A percentile compares a stretch with the other conserved stretches of the same genome.
Conservation (phyloP, 78 protist species). For the Anaeramoeba ignava region DNA sequence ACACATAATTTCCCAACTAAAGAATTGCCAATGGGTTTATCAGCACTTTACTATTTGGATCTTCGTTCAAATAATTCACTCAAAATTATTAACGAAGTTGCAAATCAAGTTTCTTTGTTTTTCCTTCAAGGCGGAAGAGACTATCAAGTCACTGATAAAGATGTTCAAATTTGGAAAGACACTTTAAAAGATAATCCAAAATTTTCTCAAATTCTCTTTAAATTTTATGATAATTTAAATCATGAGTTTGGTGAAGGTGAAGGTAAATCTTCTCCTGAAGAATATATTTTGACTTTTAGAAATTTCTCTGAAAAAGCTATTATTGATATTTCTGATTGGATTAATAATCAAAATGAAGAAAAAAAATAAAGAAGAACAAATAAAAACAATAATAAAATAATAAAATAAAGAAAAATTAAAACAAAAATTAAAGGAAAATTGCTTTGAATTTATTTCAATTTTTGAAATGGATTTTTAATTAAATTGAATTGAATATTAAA, state of each 20-base stretch:
- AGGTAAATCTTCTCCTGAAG: neutral
- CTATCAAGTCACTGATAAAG: neutral
- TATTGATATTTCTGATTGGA: too few relatives aligned
- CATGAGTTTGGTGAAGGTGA: constrained; percentile 5
- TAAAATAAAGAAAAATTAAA: too few relatives aligned
- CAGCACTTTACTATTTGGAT: neutral
- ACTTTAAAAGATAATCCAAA: neutral
- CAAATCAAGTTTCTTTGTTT: neutral
- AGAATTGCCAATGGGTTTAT: neutral
- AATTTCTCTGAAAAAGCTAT: too few relatives aligned
- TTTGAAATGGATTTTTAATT: too few relatives aligned
- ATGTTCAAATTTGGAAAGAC: neutral
- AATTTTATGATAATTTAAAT: neutral
- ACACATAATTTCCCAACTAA: neutral
- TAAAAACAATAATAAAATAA: too few relatives aligned
- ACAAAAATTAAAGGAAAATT: too few relatives aligned
- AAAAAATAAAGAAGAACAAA: too few relatives aligned
- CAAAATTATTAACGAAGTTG: neutral
- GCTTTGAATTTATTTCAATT: too few relatives aligned
- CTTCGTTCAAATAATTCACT: neutral
- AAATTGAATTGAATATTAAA: too few relatives aligned
- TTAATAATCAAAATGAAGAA: too few relatives aligned
- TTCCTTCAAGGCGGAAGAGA: neutral
- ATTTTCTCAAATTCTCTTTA: neutral
- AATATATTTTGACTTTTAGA: too few relatives aligned